These are phyloP conservation scores for Thyridium curvatum DNA, from an alignment of 2,329 filamentous ascomycete genomes.

Conservation along the genomic window DNA sequence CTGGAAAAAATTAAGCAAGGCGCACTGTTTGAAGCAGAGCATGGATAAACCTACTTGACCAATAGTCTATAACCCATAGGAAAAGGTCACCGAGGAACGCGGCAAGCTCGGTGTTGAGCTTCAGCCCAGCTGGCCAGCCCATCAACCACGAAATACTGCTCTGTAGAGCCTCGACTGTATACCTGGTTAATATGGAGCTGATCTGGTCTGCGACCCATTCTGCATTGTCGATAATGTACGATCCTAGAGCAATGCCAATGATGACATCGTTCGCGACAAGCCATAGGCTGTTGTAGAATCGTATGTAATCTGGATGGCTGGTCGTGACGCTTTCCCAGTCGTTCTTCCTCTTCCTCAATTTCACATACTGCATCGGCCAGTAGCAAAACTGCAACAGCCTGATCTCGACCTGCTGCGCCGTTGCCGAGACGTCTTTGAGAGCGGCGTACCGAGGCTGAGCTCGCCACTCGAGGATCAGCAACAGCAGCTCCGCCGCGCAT, in stretches of 20 bases:
- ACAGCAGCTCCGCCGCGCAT: conserved; percentile 69
- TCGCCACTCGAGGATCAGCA: conserved; percentile 80
- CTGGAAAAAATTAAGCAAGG: conserved; percentile 26
- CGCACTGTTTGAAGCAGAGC: not conserved
- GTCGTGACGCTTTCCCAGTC: conserved; percentile 96
- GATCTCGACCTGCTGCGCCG: conserved; percentile 95
- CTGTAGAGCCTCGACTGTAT: conserved; percentile 83
- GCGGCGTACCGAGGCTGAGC: conserved; percentile 72
- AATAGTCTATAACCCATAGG: conserved; percentile 97
- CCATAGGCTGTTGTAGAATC: conserved; percentile 98
- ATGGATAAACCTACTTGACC: conserved; percentile 61
- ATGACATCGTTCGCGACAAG: conserved; percentile 98
- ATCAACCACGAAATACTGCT: conserved; percentile 92
- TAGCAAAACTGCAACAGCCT: conserved; percentile 97
- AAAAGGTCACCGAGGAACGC: conserved; percentile 94
- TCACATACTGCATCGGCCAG: conserved; percentile 95
- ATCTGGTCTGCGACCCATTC: conserved; percentile 77
- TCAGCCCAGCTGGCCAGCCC: conserved; percentile 90
- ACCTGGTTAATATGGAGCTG: conserved; percentile 66
- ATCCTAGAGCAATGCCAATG: conserved; percentile 86
- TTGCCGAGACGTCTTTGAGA: conserved; percentile 91
- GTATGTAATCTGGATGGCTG: conserved; percentile 94
- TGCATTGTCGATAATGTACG: conserved; percentile 94
- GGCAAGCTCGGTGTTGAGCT: conserved; percentile 89
- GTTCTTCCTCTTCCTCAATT: conserved; percentile 77